Evolutionary conservation across 768 basidiomycete species (phyloP).

Genomic region (Suillus paluster): DNA sequence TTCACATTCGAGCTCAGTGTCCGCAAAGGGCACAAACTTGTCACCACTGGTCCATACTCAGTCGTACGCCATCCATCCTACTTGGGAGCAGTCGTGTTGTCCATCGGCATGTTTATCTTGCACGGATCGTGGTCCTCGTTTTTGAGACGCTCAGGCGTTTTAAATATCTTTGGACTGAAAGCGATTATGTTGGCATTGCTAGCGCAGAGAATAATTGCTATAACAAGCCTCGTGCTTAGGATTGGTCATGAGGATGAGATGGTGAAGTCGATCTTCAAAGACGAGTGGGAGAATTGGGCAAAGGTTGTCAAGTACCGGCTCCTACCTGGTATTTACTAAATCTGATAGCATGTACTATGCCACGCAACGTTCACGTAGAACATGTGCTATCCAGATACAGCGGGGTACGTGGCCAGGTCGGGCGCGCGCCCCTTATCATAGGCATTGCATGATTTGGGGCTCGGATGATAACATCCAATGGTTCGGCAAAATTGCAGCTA

Average conservation of each 20-base stretch:
- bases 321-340: slow-evolving; percentile 35
- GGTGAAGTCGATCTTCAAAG: slow-evolving; percentile 32
- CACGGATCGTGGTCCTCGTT: slow-evolving; percentile 9
- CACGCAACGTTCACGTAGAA: too few relatives aligned
- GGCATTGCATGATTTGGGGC: too few relatives aligned
- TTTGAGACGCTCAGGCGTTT: slow-evolving; percentile 2
- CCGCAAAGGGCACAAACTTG: slow-evolving; percentile 43
- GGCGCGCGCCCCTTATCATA: too few relatives aligned
- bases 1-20: slow-evolving; percentile 51
- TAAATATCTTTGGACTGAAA: neutral
- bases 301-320: slow-evolving; percentile 31
- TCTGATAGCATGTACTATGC: too few relatives aligned
- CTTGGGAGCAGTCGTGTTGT: slow-evolving; percentile 30
- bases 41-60: slow-evolving; percentile 46
- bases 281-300: slow-evolving; percentile 39
- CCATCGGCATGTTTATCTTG: slow-evolving; percentile 10
- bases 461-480: too few relatives aligned
- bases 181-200: neutral
- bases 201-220: neutral
- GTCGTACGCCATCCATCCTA: slow-evolving; percentile 51
- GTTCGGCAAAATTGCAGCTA: too few relatives aligned
- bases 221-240: neutral
- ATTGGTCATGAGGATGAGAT: slow-evolving; percentile 31
- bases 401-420: too few relatives aligned
- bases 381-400: too few relatives aligned